These are phyloP conservation scores for Trichoderma pleuroti DNA, from an alignment of 2,329 filamentous ascomycete genomes.

Conservation along the genomic window DNA sequence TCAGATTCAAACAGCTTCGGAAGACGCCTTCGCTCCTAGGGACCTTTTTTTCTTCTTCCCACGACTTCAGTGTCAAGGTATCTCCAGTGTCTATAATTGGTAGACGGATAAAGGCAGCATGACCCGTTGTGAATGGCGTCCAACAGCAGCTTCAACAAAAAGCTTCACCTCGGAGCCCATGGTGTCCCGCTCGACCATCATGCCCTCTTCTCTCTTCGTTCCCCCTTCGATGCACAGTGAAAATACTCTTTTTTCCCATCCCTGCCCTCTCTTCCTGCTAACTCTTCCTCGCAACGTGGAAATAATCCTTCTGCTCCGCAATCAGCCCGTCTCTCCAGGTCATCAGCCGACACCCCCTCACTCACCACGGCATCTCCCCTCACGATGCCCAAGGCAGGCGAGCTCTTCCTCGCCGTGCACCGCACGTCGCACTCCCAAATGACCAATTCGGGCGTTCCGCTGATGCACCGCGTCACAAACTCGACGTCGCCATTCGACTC, in stretches of 20 bases:
- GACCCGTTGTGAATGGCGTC: not conserved
- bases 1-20: not conserved
- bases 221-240: not conserved
- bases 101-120: not conserved
- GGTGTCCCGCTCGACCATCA: not conserved
- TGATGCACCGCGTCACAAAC: constrained; percentile 1
- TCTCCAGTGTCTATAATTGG: not conserved
- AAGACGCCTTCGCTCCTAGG: not conserved
- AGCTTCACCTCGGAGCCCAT: not conserved
- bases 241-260: not conserved
- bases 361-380: constrained; percentile 3
- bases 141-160: not conserved
- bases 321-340: constrained; percentile 8
- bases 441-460: not conserved
- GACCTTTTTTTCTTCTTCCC: not conserved
- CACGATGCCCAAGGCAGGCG: not conserved
- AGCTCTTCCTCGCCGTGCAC: not conserved
- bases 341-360: constrained; percentile 9
- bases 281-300: not conserved
- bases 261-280: not conserved
- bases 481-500: not conserved
- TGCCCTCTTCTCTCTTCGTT: not conserved
- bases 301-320: constrained; percentile 17
- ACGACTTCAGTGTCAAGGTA: not conserved
- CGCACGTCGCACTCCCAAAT: constrained; percentile 12